Base-by-base conservation (phyloP, 495 filamentous ascomycete genomes). In the Eremomyces bilateralis region DNA sequence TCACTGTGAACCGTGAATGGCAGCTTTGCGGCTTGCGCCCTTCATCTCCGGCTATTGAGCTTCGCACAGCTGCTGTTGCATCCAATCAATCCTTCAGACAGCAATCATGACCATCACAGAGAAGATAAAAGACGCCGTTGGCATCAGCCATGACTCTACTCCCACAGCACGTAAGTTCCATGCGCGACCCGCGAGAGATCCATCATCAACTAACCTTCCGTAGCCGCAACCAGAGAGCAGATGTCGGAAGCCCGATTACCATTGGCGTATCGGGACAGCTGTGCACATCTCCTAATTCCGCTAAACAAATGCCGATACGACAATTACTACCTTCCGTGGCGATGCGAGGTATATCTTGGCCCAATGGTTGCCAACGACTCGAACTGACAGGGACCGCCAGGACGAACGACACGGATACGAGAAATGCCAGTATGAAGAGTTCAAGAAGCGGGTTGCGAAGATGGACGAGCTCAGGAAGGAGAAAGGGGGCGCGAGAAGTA, bases 391-490 rank as follows among this genome's bases (percentile, higher is more conserved):
- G 40, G 17, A 31, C n/a, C n/a, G n/a, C 35, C 46, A 94, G 88
- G 67, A 78, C 51, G 88, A 97, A 64, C 65, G 88, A 64, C 88
- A 97, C 58, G 73, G 67, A 48, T 97, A 97, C 62, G 88, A 97
- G 51, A 95, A 94, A 55, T 97, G 88, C 71, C 88, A 97, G 49
- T 97, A 97, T 61, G 76, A 74, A 27, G 88, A 93, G 52, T 97
- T 97, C 67, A 92, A 91, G 73, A 83, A 82, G 66, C 76, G 88
- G 21, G 88, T 97, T 38, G 78, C 78, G 38, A 94, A 90, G 72
- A 97, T 97, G 90, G 71, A 94, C 47, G 88, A 97, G 63, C 60
- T 97, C 38, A 67, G 83, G 45, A 82, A 66, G 31, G 72, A 76
- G 22, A 95, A 91, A 69, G 76, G 64, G 20, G 81, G 79, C 21